Conservation (phyloP, 2,329 filamentous ascomycete genomes). For the Graphilbum ipis-grandicollis region DNA sequence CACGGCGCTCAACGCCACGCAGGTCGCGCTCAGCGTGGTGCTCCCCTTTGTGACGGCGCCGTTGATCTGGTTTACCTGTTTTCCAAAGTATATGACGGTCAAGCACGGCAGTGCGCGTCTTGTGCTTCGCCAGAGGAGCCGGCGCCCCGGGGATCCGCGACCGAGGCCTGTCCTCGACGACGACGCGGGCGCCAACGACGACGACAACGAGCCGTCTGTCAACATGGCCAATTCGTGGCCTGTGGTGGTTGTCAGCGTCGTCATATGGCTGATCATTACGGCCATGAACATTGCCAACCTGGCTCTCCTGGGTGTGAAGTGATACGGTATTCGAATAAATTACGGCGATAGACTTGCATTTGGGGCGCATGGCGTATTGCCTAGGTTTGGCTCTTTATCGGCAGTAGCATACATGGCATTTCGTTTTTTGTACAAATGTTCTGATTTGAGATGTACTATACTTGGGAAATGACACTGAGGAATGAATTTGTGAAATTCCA, state of each 20-base stretch:
- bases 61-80: conserved; percentile 70
- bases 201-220: conserved; percentile 12
- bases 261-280: conserved; percentile 59
- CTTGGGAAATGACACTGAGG: too few relatives aligned
- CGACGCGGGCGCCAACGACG: too few relatives aligned
- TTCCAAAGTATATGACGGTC: conserved; percentile 65
- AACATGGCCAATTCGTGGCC: conserved; percentile 61
- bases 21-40: conserved; percentile 64
- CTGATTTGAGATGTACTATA: too few relatives aligned
- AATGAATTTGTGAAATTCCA: too few relatives aligned
- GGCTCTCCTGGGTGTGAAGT: conserved; percentile 38
- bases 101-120: conserved; percentile 23
- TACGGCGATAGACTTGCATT: too few relatives aligned
- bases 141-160: too few relatives aligned
- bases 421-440: too few relatives aligned
- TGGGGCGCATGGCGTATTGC: too few relatives aligned
- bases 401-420: too few relatives aligned
- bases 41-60: conserved; percentile 72
- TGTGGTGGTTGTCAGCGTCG: conserved; percentile 31
- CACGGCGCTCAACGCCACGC: conserved; percentile 54
- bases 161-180: too few relatives aligned
- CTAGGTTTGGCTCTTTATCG: too few relatives aligned
- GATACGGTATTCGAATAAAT: too few relatives aligned
- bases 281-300: conserved; percentile 64
- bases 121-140: conserved; percentile 6